Evolutionary conservation across 2,329 filamentous ascomycete species (phyloP), one percentile per base, ranked within the genome.

Genomic region (Colletotrichum sp.): DNA sequence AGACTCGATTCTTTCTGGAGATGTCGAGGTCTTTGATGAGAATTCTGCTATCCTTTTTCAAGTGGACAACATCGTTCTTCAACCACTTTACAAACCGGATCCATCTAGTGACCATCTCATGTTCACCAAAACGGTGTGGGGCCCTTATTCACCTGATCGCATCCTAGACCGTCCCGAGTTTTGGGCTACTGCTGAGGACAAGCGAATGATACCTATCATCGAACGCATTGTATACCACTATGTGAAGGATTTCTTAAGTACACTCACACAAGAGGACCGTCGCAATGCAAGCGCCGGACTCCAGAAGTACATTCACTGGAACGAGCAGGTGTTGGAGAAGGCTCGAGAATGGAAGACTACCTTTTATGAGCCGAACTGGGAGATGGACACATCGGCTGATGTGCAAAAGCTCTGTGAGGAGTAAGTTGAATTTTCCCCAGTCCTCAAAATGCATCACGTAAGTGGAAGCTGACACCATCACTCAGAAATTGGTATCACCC

Each of bases 171-270:
- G 26, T 10, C 65, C 65, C 18, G 66, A 63, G 3, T 21, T 70
- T 12, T 39, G 66, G 71, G 71, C 71, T 26, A 70, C 71, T 32
- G 59, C 63, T 12, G 52, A 74, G 57, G 71, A 73, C 24, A 73
- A 64, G 66, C 55, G 24, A 21, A 69, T 24, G 67, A 65, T n/a
- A 59, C 69, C 30, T n/a, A 12, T 71, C 13, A 74, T 74, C 32
- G 72, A 74, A 49, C 72, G 72, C 24, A 59, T 74, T 32, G 30
- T 30, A 16, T 74, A 71, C 10, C 30, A 36, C n/a, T 74, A 59
- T 49, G 57, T 74, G 6, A 74, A 65, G 66, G 13, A 57, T 1
- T 64, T 74, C 6, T 2, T 70, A 3, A 26, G 18, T 5, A 32
- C 63, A 3, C 44, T 74, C 44, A 71, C 71, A 5, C 15, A 28